These are phyloP conservation scores for Diaporthe longicolla DNA, from an alignment of 2,329 filamentous ascomycete genomes.

Conservation along the genomic window DNA sequence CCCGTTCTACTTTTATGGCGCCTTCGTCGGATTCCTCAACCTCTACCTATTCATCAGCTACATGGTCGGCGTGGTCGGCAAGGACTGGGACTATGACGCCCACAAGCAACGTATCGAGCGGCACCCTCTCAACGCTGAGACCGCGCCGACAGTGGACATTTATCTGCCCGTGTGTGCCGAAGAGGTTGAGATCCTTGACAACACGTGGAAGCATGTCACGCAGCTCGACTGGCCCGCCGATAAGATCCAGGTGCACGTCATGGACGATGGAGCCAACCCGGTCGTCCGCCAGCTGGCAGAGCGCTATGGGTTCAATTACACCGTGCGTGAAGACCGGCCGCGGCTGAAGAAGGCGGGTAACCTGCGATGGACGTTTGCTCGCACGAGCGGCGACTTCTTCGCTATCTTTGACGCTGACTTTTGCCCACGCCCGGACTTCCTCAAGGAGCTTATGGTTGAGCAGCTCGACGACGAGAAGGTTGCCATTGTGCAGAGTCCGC, in stretches of 20 bases:
- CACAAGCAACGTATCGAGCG: conserved; percentile 52
- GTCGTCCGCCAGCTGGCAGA: conserved; percentile 51
- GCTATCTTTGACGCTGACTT: conserved; percentile 60
- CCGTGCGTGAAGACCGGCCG: conserved; percentile 57
- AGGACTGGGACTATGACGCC: conserved; percentile 54
- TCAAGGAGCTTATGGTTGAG: conserved; percentile 56
- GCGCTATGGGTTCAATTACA: conserved; percentile 56
- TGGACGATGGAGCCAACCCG: conserved; percentile 55
- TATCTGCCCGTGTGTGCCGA: conserved; percentile 59
- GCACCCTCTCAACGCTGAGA: conserved; percentile 51
- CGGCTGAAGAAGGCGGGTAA: conserved; percentile 59
- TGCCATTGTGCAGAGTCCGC: conserved; percentile 58
- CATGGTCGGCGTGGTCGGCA: conserved; percentile 55
- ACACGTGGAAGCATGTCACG: conserved; percentile 54
- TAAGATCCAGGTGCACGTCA: conserved; percentile 55
- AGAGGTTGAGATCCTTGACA: conserved; percentile 56
- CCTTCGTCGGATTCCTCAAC: conserved; percentile 56
- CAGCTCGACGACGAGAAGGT: conserved; percentile 55
- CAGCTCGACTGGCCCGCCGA: conserved; percentile 54
- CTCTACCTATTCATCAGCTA: conserved; percentile 59
- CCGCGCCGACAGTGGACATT: conserved; percentile 56
- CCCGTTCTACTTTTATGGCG: conserved; percentile 56
- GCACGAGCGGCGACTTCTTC: conserved; percentile 57
- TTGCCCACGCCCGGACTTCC: conserved; percentile 57
- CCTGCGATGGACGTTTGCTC: conserved; percentile 57